A percentile compares a stretch with the other conserved stretches of the same genome.
Evolutionary conservation across 352 stramenopile species (phyloP).

Genomic region (Pythium dissotocum): DNA sequence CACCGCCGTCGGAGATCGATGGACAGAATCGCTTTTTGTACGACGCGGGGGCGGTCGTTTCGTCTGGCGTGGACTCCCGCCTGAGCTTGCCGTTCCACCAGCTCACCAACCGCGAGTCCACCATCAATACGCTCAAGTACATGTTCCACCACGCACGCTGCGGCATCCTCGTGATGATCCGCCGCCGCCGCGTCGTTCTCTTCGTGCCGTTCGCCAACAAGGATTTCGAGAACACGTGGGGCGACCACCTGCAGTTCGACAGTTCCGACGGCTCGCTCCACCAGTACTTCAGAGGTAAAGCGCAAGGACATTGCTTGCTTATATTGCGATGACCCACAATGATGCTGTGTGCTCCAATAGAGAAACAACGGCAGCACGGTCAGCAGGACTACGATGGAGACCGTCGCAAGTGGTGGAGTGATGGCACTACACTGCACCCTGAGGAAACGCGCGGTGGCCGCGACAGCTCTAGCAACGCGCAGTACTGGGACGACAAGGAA

Average conservation of each 20-base stretch:
- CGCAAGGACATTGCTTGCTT: background rate
- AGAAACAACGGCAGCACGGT: conserved; percentile 81
- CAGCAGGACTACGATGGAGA: conserved; percentile 82
- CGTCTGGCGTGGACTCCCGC: conserved; percentile 68
- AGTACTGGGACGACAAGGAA: conserved; percentile 98
- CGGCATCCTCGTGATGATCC: conserved; percentile 99
- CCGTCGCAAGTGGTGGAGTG: conserved; percentile 97
- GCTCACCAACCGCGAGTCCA: conserved; percentile 82
- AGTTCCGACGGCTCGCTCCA: conserved; percentile 86
- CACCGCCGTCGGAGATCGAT: conserved; percentile 34
- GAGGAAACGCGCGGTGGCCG: conserved; percentile 46
- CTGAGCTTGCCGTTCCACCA: conserved; percentile 94
- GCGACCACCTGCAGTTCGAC: conserved; percentile 90
- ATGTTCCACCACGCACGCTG: conserved; percentile 99
- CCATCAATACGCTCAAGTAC: conserved; percentile 96
- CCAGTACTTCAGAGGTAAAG: conserved; percentile 90
- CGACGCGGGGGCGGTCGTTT: conserved; percentile 48
- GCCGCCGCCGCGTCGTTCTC: conserved; percentile 92
- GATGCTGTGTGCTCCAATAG: conserved; percentile 10
- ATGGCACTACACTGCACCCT: conserved; percentile 97
- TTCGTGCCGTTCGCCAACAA: conserved; percentile 98
- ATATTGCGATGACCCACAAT: background rate
- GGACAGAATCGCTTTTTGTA: conserved; percentile 68
- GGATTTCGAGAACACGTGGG: conserved; percentile 97
- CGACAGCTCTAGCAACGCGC: conserved; percentile 18